Evolutionary conservation across 768 basidiomycete species (phyloP), one percentile per base, ranked within the genome.

Genomic region (Daedaleopsis sinensis): DNA sequence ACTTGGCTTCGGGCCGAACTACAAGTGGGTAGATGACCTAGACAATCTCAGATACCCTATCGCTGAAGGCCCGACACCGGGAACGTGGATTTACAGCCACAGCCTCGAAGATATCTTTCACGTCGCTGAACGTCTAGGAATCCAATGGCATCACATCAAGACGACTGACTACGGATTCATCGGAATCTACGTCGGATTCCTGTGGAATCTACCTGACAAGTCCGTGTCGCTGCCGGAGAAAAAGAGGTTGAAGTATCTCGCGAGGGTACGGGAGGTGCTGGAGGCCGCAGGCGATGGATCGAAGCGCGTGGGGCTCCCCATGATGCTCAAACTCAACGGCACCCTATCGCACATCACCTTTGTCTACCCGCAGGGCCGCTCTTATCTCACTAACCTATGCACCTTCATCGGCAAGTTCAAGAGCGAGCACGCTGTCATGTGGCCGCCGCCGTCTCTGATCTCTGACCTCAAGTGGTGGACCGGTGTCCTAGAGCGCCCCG

Each of bases 391-490:
- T 3, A 59, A 60, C 2, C 50, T 78, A 3, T 74, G 21, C 15
- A 59, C 61, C 19, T 74, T 73, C 54, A 46, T 71, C 15, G 55
- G 71, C 3, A 44, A 59, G 3, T 76, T 74, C 67, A 32, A 61
- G 10, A 62, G 68, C 38, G n/a, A 58, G 2, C 59, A 61, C 56
- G n/a, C 46, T 0, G 21, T 32, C 0, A 63, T 67, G 0, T 70
- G 59, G 57, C 68, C 72, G 10, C 65, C 70, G 3, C 36, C 15
- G 9, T 69, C 67, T 1, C 51, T 76, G 10, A 55, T 70, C 10
- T 50, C 69, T 0, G 73, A 76, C 37, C 54, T 79, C 0, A 8
- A 38, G 3, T 79, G 76, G 77, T 80, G 79, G 79, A 24, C 35
- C 0, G 19, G 23, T 0, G 35, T 16, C 16, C 59, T 68, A 10